Evolutionary conservation across 2,329 filamentous ascomycete genomes (phyloP).

Genomic region (Cyphellophora attinorum): DNA sequence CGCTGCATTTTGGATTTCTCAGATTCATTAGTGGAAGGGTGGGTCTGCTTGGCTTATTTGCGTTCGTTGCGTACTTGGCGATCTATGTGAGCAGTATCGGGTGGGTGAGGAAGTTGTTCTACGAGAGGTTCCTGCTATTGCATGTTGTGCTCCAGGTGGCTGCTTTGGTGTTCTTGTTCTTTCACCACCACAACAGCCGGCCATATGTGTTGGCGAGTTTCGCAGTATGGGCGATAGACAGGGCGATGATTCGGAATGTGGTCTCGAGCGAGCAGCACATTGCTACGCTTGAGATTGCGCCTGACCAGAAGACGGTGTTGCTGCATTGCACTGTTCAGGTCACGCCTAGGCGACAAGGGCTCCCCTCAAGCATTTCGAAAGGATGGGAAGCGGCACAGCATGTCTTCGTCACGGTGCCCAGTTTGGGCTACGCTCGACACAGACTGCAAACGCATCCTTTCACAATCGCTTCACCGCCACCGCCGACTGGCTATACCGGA

Average conservation of each 20-base stretch:
- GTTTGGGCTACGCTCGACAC: conserved; percentile 39
- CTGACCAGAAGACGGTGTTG: conserved; percentile 48
- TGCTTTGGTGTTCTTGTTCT: conserved; percentile 48
- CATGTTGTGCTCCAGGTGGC: conserved; percentile 50
- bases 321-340: conserved; percentile 19
- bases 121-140: conserved; percentile 52
- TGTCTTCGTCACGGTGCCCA: conserved; percentile 52
- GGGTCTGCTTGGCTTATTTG: conserved; percentile 44
- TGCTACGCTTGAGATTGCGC: conserved; percentile 44
- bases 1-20: conserved; percentile 39
- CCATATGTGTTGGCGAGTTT: conserved; percentile 46
- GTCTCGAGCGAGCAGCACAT: conserved; percentile 40
- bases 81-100: conserved; percentile 53
- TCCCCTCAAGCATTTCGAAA: conserved; percentile 25
- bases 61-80: conserved; percentile 50
- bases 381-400: conserved; percentile 57
- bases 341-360: conserved; percentile 15
- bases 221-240: conserved; percentile 48
- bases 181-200: conserved; percentile 46
- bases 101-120: conserved; percentile 50
- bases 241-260: conserved; percentile 47
- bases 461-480: conserved; percentile 48
- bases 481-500: conserved; percentile 3
- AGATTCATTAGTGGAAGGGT: conserved; percentile 44
- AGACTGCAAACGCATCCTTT: conserved; percentile 55